These are phyloP conservation scores for Hirsutella rhossiliensis DNA, from an alignment of 2,329 filamentous ascomycete species.

Conservation along the genomic window DNA sequence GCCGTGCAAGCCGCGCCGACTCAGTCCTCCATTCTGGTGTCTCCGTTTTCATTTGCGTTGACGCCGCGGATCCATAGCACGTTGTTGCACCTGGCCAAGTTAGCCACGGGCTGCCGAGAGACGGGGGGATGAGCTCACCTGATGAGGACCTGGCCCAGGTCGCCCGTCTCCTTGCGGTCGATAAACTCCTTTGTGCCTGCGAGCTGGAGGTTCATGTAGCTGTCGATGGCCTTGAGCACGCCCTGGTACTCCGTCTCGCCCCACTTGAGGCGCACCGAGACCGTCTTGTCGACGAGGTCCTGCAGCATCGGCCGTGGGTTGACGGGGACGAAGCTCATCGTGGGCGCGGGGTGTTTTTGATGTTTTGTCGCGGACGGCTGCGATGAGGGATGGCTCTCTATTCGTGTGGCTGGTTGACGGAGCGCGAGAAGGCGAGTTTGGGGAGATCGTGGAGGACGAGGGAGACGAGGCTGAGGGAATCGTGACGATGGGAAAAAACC, in stretches of 20 bases:
- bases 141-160: constrained; percentile 84
- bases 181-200: constrained; percentile 86
- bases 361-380: too few species aligned
- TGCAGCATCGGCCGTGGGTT: constrained; percentile 97
- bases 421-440: too few species aligned
- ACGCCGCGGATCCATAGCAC: constrained; percentile 78
- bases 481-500: too few species aligned
- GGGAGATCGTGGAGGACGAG: too few species aligned
- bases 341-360: constrained; percentile 3
- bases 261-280: constrained; percentile 94
- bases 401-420: too few species aligned
- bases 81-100: constrained; percentile 66
- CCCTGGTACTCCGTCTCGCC: constrained; percentile 96
- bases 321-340: constrained; percentile 64
- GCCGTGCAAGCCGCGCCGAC: background rate
- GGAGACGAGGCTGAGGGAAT: too few species aligned
- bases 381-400: too few species aligned
- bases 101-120: background rate
- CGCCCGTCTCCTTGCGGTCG: constrained; percentile 72
- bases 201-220: constrained; percentile 98
- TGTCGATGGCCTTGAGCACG: constrained; percentile 81
- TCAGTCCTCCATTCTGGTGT: constrained; percentile 47
- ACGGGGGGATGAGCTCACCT: constrained; percentile 40
- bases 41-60: constrained; percentile 35
- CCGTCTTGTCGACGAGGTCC: constrained; percentile 80